Conservation (phyloP, 2,329 filamentous ascomycete genomes). For the Colletotrichum tanaceti region DNA sequence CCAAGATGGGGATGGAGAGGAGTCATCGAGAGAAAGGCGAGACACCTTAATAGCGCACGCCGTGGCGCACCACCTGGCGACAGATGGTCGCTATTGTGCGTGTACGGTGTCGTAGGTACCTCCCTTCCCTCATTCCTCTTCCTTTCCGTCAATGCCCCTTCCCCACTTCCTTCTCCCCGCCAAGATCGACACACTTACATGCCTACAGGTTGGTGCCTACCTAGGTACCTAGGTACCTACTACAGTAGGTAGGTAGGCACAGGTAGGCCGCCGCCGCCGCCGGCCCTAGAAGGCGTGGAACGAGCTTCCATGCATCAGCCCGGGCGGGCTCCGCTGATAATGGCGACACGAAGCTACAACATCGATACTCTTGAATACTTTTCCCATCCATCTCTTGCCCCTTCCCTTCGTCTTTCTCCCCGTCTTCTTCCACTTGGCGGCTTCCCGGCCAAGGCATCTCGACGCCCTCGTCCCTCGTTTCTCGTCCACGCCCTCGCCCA, state of each 20-base stretch:
- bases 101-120: neutral
- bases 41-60: neutral
- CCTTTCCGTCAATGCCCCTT: neutral
- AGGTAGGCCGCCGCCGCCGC: slow-evolving; percentile 6
- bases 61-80: neutral
- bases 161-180: slow-evolving; percentile 10
- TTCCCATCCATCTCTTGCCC: neutral
- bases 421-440: neutral
- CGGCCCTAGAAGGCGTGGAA: slow-evolving; percentile 37
- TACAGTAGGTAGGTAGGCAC: no score
- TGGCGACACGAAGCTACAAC: slow-evolving; percentile 11
- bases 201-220: no score
- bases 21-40: no score
- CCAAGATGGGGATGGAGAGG: neutral
- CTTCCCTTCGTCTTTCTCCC: neutral
- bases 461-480: neutral
- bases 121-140: neutral
- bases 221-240: no score
- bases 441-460: slow-evolving; percentile 15
- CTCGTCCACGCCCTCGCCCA: slow-evolving; percentile 3
- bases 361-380: slow-evolving; percentile 27
- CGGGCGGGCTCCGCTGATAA: slow-evolving; percentile 36
- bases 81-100: neutral
- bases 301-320: slow-evolving; percentile 37
- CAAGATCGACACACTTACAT: slow-evolving; percentile 34